Evolutionary conservation across 768 basidiomycete species (phyloP), one percentile per base, ranked within the genome.

Genomic region (Cantharellus anzutake): DNA sequence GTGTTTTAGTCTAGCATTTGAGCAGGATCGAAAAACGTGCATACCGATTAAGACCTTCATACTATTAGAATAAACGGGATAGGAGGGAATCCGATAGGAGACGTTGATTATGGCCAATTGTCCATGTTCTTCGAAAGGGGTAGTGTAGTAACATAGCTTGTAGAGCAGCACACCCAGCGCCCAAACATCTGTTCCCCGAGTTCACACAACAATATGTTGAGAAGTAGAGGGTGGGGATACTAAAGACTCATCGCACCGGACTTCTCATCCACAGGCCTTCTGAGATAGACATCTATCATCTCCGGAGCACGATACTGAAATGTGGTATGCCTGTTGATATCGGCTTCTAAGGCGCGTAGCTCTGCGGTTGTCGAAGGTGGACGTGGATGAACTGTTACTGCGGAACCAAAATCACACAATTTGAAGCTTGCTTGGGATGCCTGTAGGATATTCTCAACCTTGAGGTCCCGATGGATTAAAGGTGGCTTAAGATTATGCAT

Each of bases 131-230:
- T 99, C 96, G 67, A 99, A 99, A 0, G 96, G 96, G 0, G 96
- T 99, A 0, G 93, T 99, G 70, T 99, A 99, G 72, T 97, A 99
- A 70, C 96, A 98, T 11, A 99, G 80, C 74, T 98, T 99, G 75
- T 97, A 99, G 11, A 99, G 76, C 61, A 99, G 73, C 14, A 98
- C 92, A 34, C 94, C 96, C 34, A 99, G 77, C 0, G 96, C 96
- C 96, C 96, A 99, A 0, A 99, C 84, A 66, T 99, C 94, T 70
- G 59, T 2, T 14, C 11, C 39, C n/a, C 39, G 29, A 53, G 16
- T 5, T 56, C 29, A 39, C n/a, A 34, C 53, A 51, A 60, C 63
- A 63, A 40, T 38, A 55, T 11, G n/a, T 51, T 40, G 59, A 59
- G 4, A 34, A 44, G n/a, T 3, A 7, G 55, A 59, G 20, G 20